phyloP scores from a whole-genome alignment of 768 basidiomycete species.

The Boletus pseudopeckii region DNA sequence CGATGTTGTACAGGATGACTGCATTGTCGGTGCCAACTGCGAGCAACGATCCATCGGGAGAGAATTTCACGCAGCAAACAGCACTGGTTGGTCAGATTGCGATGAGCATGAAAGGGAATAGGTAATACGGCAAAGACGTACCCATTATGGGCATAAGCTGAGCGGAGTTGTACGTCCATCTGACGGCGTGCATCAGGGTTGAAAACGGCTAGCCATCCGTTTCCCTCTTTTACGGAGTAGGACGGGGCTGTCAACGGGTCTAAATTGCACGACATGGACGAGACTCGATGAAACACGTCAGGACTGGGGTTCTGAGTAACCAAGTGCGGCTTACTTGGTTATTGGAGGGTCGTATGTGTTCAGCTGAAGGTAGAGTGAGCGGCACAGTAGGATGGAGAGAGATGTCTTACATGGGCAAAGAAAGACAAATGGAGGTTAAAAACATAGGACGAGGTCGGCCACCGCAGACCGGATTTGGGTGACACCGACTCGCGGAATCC shows the following conservation, averaged over 20 bases:
- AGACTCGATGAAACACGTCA: slow-evolving; percentile 5
- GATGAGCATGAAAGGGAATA: slow-evolving; percentile 10
- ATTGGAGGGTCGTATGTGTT: not conserved
- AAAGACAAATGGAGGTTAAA: not conserved
- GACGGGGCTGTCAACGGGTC: slow-evolving; percentile 29
- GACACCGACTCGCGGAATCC: slow-evolving; percentile 1
- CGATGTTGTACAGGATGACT: slow-evolving; percentile 28
- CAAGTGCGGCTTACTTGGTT: slow-evolving; percentile 1
- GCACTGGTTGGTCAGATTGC: slow-evolving; percentile 17
- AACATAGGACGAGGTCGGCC: no score
- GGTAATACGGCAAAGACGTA: slow-evolving; percentile 35
- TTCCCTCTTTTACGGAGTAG: slow-evolving; percentile 42
- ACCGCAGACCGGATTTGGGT: slow-evolving; percentile 6
- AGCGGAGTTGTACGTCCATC: slow-evolving; percentile 55
- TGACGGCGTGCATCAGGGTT: slow-evolving; percentile 45
- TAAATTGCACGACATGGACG: slow-evolving; percentile 22
- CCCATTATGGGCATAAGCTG: slow-evolving; percentile 82
- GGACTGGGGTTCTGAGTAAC: not conserved
- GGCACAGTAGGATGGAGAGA: not conserved
- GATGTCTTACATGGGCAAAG: no score
- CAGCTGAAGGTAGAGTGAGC: not conserved
- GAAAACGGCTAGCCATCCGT: slow-evolving; percentile 54
- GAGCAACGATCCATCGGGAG: slow-evolving; percentile 29
- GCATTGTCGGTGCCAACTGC: slow-evolving; percentile 33
- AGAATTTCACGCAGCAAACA: slow-evolving; percentile 33